These are phyloP conservation scores for Colletotrichum truncatum DNA, from an alignment of 2,329 filamentous ascomycete species.

Conservation along the genomic window DNA sequence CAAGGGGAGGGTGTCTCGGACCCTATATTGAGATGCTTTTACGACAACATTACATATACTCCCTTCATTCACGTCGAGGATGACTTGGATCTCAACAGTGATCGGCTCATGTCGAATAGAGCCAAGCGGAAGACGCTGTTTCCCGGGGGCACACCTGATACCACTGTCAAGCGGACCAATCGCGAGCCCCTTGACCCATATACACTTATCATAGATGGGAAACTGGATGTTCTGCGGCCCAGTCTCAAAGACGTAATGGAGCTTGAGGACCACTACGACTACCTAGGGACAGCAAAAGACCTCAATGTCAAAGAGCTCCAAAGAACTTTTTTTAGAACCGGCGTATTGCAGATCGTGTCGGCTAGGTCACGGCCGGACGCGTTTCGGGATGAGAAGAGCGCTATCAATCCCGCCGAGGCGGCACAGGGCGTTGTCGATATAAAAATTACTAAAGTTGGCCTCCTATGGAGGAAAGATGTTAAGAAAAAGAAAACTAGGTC, in stretches of 20 bases:
- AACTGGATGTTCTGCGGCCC: conserved; percentile 83
- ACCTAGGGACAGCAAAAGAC: conserved; percentile 78
- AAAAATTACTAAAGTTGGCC: conserved; percentile 94
- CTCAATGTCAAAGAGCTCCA: conserved; percentile 86
- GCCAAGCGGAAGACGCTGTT: conserved; percentile 77
- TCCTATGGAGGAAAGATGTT: conserved; percentile 91
- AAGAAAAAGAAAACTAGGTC: conserved; percentile 96
- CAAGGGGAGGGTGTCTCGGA: conserved; percentile 91
- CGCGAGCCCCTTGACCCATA: conserved; percentile 96
- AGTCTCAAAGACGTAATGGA: conserved; percentile 92
- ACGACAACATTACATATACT: conserved; percentile 98
- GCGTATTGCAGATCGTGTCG: conserved; percentile 93
- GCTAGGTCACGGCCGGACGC: conserved; percentile 92
- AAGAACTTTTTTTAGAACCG: conserved; percentile 89
- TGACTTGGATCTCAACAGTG: conserved; percentile 81
- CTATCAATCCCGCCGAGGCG: conserved; percentile 84
- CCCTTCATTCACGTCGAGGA: conserved; percentile 98
- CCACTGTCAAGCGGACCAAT: conserved; percentile 65
- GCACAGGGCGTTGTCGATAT: conserved; percentile 96
- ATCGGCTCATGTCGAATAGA: conserved; percentile 76
- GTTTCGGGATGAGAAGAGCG: conserved; percentile 89
- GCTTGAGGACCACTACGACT: conserved; percentile 90
- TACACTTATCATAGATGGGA: conserved; percentile 90
- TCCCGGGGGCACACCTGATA: conserved; percentile 70
- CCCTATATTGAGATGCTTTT: conserved; percentile 94